These are phyloP conservation scores for Gymnopilus junonius DNA, from an alignment of 768 basidiomycete genomes.

Conservation along the genomic window DNA sequence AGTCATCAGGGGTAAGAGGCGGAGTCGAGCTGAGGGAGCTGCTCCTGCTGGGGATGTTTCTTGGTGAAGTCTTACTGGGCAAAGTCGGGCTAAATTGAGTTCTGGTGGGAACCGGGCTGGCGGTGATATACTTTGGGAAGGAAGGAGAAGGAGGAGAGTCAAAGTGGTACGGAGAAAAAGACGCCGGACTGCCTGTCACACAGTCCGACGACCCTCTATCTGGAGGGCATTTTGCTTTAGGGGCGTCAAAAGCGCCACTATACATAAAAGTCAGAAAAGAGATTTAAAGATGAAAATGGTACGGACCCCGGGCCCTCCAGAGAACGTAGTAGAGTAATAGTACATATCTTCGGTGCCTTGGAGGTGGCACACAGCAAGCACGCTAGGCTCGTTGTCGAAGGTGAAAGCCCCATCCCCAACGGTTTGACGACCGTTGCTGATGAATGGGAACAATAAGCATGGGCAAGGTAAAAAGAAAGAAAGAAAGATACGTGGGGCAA, in stretches of 20 bases:
- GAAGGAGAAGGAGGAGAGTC: constrained; percentile 45
- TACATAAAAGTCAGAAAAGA: constrained; percentile 12
- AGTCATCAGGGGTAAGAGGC: constrained; percentile 78
- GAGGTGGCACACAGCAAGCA: constrained; percentile 85
- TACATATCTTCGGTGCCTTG: constrained; percentile 83
- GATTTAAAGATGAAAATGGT: not conserved
- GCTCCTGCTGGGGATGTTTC: constrained; percentile 45
- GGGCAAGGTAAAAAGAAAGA: not conserved
- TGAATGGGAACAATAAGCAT: constrained; percentile 20
- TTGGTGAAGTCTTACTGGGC: constrained; percentile 37
- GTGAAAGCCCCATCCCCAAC: constrained; percentile 96
- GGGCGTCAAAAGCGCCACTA: constrained; percentile 97
- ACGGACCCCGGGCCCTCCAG: constrained; percentile 89
- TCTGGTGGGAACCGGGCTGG: constrained; percentile 21
- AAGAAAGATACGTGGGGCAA: constrained; percentile 81
- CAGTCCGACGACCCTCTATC: constrained; percentile 93
- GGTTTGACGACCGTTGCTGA: constrained; percentile 93
- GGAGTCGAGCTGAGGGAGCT: constrained; percentile 65
- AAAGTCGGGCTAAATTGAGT: constrained; percentile 21
- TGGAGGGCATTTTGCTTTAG: constrained; percentile 92
- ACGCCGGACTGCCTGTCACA: constrained; percentile 94
- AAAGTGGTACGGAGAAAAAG: constrained; percentile 46
- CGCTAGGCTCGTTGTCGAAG: constrained; percentile 77
- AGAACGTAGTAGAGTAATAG: constrained; percentile 93
- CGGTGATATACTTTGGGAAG: constrained; percentile 18